Conservation (phyloP, 306 rosid species). For the Dalbergia cochinchinensis region DNA sequence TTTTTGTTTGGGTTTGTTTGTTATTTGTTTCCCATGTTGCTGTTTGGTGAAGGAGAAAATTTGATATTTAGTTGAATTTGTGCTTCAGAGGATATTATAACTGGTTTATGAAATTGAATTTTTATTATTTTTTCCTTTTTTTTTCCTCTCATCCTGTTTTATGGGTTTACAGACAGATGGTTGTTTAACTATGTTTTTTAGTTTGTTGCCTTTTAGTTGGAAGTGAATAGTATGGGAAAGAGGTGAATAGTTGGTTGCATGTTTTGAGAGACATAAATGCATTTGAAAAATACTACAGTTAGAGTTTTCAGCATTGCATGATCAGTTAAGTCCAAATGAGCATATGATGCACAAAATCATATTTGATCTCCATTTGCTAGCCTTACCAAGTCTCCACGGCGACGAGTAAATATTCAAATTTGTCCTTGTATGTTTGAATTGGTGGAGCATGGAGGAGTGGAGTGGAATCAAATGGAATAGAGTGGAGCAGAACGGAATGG, state of each 20-base stretch:
- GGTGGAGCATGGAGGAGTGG: too few relatives aligned
- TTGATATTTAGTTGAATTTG: slow-evolving; percentile 3
- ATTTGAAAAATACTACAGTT: slow-evolving; percentile 25
- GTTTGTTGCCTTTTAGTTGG: not conserved
- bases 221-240: not conserved
- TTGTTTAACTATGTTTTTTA: not conserved
- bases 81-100: not conserved
- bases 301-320: slow-evolving; percentile 14
- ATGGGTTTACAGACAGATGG: not conserved
- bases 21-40: not conserved
- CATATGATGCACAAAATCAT: slow-evolving; percentile 12
- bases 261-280: not conserved
- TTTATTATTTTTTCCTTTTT: slow-evolving; percentile 24
- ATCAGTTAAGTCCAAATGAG: not conserved
- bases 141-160: not conserved
- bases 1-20: not conserved
- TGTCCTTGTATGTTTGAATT: too few relatives aligned
- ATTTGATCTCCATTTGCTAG: slow-evolving; percentile 28
- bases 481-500: too few relatives aligned
- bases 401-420: too few relatives aligned
- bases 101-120: not conserved
- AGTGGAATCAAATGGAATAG: too few relatives aligned
- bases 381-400: slow-evolving; percentile 10
- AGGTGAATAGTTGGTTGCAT: not conserved
- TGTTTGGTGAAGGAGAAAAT: slow-evolving; percentile 17